Evolutionary conservation across 192 early-diverging fungal genomes (phyloP), one percentile per base, ranked within the genome.

Genomic region (Coemansia erecta): DNA sequence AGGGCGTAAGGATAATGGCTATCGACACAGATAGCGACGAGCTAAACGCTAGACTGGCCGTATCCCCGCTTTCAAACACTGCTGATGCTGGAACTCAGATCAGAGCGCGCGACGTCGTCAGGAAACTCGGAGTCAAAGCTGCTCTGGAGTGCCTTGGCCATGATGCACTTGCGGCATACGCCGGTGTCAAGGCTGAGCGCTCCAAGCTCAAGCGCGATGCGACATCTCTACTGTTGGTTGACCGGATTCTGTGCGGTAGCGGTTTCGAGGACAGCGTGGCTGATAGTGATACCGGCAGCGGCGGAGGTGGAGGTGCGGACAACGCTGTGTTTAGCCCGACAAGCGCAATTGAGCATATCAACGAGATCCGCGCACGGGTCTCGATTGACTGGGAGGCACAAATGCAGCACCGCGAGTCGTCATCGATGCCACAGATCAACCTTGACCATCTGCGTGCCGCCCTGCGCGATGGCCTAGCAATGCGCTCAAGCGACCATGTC

Each of bases 331-430:
- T 22, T 6, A 48, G 54, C 43, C 35, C 50, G 11, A 37, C 35
- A 2, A 70, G 53, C 13, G 58, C 70, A 3, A 53, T 56, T 5
- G 63, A 65, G 8, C 75, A 72, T 51, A 59, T 65, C 24, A 72
- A 60, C 18, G 69, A 60, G 42, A 71, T 68, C 22, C 65, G 75
- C 13, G 75, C 75, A n/a, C 64, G 75, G 7, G 70, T 78, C 17
- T 78, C 75, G 13, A 61, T 72, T 2, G 75, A 78, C 49, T 78
- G 75, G 75, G 75, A 78, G 33, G 48, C 54, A 8, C 69, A 78
- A 21, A 35, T 52, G 9, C 64, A 54, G 26, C 75, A 56, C 21
- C 53, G 23, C 53, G 70, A 78, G 42, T 62, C 75, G 22, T 60
- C 60, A 4, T 52, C 60, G 9, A 61, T 58, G n/a, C 66, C 70